phyloP scores from a whole-genome alignment of 257 asterid genomes.

The Prunella vulgaris region DNA sequence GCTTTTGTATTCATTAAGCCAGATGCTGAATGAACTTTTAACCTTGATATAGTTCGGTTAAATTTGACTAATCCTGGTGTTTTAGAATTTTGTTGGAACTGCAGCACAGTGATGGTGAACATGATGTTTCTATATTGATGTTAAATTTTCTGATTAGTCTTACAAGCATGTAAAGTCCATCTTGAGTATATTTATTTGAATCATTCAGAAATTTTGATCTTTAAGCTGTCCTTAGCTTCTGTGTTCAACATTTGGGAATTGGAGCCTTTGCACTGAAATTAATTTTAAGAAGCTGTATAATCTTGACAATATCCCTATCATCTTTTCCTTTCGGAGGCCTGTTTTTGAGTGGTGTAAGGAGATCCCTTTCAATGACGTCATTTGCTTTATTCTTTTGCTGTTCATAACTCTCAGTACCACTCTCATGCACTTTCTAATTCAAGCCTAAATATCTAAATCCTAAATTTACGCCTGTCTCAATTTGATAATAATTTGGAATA shows the following conservation, averaged over 20 bases:
- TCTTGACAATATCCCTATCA: background rate
- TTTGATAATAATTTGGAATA: too few relatives aligned
- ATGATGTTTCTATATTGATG: background rate
- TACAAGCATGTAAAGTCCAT: background rate
- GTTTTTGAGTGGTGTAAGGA: conserved; percentile 5
- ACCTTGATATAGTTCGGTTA: background rate
- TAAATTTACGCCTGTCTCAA: too few relatives aligned
- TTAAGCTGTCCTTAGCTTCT: background rate
- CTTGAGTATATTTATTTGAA: background rate
- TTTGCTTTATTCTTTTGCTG: too few relatives aligned
- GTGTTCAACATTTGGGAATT: background rate
- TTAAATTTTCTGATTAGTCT: background rate
- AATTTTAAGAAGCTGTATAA: background rate
- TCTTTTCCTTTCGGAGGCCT: background rate
- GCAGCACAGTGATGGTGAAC: background rate
- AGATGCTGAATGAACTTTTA: background rate
- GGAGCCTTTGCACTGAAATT: conserved; percentile 2
- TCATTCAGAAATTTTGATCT: background rate
- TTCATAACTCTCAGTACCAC: too few relatives aligned
- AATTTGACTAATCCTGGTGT: background rate
- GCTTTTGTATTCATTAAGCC: background rate
- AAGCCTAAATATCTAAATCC: too few relatives aligned
- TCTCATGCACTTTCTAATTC: too few relatives aligned
- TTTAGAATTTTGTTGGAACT: conserved; percentile 4
- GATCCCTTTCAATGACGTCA: too few relatives aligned